These are phyloP conservation scores for Naganishia antarctica DNA, from an alignment of 768 basidiomycete species.

Conservation along the genomic window DNA sequence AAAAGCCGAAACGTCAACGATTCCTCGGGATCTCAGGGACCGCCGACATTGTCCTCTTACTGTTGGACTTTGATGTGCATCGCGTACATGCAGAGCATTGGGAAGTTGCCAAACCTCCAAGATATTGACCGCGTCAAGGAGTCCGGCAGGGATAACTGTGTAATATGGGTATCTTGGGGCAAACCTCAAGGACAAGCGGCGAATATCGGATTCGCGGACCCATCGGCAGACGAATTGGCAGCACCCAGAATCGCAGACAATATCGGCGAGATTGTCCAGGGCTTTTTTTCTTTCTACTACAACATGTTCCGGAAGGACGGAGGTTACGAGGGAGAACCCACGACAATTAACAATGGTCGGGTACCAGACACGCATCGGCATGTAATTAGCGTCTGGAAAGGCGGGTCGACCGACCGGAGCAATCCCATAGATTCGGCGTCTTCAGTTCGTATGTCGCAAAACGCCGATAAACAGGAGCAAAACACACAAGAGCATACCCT, in stretches of 20 bases:
- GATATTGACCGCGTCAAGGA: slow-evolving; percentile 27
- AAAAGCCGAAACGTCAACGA: slow-evolving; percentile 42
- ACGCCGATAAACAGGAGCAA: slow-evolving; percentile 12
- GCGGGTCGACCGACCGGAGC: slow-evolving; percentile 17
- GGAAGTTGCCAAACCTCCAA: slow-evolving; percentile 45
- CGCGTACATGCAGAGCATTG: slow-evolving; percentile 42
- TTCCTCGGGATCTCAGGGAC: slow-evolving; percentile 38
- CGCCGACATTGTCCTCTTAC: slow-evolving; percentile 44
- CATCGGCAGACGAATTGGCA: background rate
- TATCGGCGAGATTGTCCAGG: slow-evolving; percentile 28
- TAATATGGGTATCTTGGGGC: slow-evolving; percentile 42
- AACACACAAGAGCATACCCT: background rate
- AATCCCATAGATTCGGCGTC: background rate
- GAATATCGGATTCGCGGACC: slow-evolving; percentile 18
- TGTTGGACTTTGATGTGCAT: slow-evolving; percentile 45
- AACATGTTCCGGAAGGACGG: slow-evolving; percentile 3
- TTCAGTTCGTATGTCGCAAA: slow-evolving; percentile 5
- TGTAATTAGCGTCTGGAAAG: slow-evolving; percentile 21
- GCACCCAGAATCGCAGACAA: background rate
- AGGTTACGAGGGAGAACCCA: background rate
- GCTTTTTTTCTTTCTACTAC: slow-evolving; percentile 38
- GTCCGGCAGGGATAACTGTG: slow-evolving; percentile 28
- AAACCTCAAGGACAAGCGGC: slow-evolving; percentile 34
- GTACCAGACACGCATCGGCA: slow-evolving; percentile 28
- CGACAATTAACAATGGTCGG: background rate